phyloP scores from a whole-genome alignment of 1,284 basidiomycete genomes.

The Irpex sp. region DNA sequence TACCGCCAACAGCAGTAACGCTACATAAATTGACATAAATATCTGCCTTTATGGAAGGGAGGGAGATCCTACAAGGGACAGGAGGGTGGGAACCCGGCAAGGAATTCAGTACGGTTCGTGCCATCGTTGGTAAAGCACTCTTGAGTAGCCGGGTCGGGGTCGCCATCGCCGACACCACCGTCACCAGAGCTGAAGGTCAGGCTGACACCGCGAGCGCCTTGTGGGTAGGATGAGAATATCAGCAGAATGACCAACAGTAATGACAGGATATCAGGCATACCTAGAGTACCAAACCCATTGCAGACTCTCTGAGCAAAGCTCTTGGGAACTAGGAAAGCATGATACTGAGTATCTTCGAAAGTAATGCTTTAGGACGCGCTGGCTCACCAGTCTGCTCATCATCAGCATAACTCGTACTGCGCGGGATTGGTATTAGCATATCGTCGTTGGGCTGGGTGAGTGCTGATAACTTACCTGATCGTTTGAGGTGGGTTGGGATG shows the following conservation, averaged over 20 bases:
- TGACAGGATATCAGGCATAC: slow-evolving; percentile 23
- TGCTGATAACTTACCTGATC: slow-evolving; percentile 35
- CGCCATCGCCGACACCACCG: slow-evolving; percentile 63
- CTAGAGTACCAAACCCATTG: slow-evolving; percentile 58
- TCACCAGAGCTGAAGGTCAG: slow-evolving; percentile 67
- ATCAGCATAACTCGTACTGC: slow-evolving; percentile 59
- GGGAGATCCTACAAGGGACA: slow-evolving; percentile 33
- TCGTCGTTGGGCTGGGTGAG: neutral
- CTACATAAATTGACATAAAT: slow-evolving; percentile 18
- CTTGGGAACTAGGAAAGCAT: slow-evolving; percentile 46
- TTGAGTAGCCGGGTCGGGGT: slow-evolving; percentile 44
- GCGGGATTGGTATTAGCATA: neutral
- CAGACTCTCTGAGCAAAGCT: slow-evolving; percentile 64
- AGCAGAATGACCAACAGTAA: too few relatives aligned
- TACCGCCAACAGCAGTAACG: slow-evolving; percentile 61
- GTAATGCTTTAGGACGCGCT: neutral
- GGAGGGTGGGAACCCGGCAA: slow-evolving; percentile 58
- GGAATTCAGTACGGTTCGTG: slow-evolving; percentile 47
- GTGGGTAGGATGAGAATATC: too few relatives aligned
- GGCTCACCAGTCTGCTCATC: slow-evolving; percentile 52
- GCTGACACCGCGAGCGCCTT: slow-evolving; percentile 62
- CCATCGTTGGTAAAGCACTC: slow-evolving; percentile 60
- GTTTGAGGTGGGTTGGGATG: slow-evolving; percentile 44
- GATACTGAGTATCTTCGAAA: neutral
- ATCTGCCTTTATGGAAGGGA: neutral